Base-by-base conservation (phyloP, 495 filamentous ascomycete genomes). In the Aspergillus panamensis region DNA sequence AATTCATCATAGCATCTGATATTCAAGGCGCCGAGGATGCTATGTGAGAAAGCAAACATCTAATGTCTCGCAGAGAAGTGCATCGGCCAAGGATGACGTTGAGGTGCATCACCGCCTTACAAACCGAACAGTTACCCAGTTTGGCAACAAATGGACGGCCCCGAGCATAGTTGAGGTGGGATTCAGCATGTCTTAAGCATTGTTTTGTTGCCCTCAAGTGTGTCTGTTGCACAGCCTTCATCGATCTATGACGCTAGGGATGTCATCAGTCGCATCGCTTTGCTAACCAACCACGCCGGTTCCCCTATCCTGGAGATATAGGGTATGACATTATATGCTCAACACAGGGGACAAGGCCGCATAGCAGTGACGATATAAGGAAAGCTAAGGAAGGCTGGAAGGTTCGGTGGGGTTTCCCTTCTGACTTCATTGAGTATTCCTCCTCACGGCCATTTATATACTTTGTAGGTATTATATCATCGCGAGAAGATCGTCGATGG, bases 361-460 rank as follows among this genome's bases (percentile, higher is more conserved):
- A 25, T 25, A 5, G 25, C 10, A 39, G 35, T 31, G 47, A 31
- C 47, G 45, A 48, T 13, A 30, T 29, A 29, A 30, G 5, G 20
- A 35, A 29, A 13, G 25, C 25, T 25, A 21, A 10, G 39, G 6
- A 17, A 3, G 21, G 6, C 51, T 54, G 20, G 20, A 30, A 29
- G 21, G 21, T 44, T 44, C 25, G 37, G 9, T 31, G 16, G 10
- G 3, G 21, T 30, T 16, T 12, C 25, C 47, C 8, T 44, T 29
- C 20, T 53, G 51, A 30, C 39, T 32, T 45, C 51, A 45, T 44
- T 14, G 40, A 54, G 37, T 33, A 32, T 53, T 53, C 16, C 42
- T 29, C 50, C 33, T 29, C 33, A 14, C 42, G 19, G 50, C 9
- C 9, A 1, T 17, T 17, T 9, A 47, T 47, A 20, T 7, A 47